phyloP scores from a whole-genome alignment of 805 yeast species.

The Wickerhamomyces hampshirensis region DNA sequence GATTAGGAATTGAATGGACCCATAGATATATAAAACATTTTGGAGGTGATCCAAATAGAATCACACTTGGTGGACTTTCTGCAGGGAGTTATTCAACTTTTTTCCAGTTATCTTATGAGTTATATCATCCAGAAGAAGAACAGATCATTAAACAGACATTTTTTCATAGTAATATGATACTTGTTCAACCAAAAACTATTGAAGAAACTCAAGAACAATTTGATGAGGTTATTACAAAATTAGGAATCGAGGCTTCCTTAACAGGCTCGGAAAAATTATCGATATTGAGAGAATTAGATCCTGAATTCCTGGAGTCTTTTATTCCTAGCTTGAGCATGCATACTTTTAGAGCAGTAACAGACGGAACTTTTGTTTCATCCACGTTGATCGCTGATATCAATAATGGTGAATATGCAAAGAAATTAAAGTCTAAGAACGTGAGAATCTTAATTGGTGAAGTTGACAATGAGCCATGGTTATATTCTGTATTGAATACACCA shows the following conservation, averaged over 20 bases:
- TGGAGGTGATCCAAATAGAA: constrained; percentile 40
- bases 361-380: constrained; percentile 31
- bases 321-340: constrained; percentile 25
- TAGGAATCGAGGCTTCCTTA: constrained; percentile 16
- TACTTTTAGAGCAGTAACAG: constrained; percentile 38
- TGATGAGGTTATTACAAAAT: constrained; percentile 29
- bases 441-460: constrained; percentile 32
- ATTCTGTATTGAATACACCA: constrained; percentile 30
- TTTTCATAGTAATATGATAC: constrained; percentile 34
- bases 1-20: constrained; percentile 42
- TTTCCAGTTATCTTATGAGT: constrained; percentile 37
- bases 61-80: constrained; percentile 42
- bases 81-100: constrained; percentile 44
- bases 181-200: constrained; percentile 34
- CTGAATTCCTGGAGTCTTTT: constrained; percentile 18
- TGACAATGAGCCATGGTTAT: constrained; percentile 29
- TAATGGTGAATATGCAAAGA: constrained; percentile 26
- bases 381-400: constrained; percentile 28
- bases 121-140: constrained; percentile 34
- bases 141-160: constrained; percentile 36
- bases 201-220: constrained; percentile 32
- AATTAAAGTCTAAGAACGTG: constrained; percentile 17
- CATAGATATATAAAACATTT: constrained; percentile 35
- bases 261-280: constrained; percentile 19
- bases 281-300: constrained; percentile 19